phyloP scores from a whole-genome alignment of 2,329 filamentous ascomycete species.

The Lachnellula cervina region DNA sequence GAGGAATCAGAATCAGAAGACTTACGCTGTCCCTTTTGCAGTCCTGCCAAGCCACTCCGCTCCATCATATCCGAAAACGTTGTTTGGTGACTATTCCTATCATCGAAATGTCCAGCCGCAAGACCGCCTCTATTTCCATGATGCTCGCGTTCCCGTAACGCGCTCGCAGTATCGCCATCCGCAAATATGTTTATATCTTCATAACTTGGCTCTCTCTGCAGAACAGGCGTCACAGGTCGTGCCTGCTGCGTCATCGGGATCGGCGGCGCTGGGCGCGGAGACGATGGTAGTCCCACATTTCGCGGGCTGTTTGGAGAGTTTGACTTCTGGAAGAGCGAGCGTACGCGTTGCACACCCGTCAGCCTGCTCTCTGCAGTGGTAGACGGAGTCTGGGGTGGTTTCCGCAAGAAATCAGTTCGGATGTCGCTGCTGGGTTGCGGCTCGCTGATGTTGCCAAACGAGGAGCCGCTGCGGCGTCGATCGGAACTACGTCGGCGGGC shows the following conservation, averaged over 20 bases:
- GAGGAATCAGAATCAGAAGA: constrained; percentile 1
- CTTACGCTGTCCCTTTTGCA: constrained; percentile 30
- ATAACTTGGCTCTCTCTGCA: constrained; percentile 41
- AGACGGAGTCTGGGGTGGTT: constrained; percentile 22
- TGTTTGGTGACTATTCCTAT: constrained; percentile 29
- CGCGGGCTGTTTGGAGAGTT: background rate
- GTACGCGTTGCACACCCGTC: constrained; percentile 18
- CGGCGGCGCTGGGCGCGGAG: background rate
- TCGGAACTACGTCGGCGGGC: constrained; percentile 18
- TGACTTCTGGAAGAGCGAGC: constrained; percentile 26
- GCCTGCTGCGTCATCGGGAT: constrained; percentile 10
- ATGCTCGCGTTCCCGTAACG: constrained; percentile 14
- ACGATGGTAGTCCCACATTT: background rate
- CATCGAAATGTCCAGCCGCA: background rate
- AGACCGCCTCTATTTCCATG: background rate
- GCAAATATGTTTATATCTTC: constrained; percentile 51
- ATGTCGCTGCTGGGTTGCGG: constrained; percentile 46
- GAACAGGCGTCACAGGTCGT: constrained; percentile 31
- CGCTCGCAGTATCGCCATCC: constrained; percentile 40
- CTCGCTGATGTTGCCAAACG: constrained; percentile 44
- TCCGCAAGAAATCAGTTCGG: constrained; percentile 50
- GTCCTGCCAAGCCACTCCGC: constrained; percentile 37
- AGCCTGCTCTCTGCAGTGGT: constrained; percentile 10
- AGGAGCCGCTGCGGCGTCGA: constrained; percentile 34
- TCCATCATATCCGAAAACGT: constrained; percentile 53